Conservation (phyloP, 2,329 filamentous ascomycete species). For the Pestalotiopsis fici region DNA sequence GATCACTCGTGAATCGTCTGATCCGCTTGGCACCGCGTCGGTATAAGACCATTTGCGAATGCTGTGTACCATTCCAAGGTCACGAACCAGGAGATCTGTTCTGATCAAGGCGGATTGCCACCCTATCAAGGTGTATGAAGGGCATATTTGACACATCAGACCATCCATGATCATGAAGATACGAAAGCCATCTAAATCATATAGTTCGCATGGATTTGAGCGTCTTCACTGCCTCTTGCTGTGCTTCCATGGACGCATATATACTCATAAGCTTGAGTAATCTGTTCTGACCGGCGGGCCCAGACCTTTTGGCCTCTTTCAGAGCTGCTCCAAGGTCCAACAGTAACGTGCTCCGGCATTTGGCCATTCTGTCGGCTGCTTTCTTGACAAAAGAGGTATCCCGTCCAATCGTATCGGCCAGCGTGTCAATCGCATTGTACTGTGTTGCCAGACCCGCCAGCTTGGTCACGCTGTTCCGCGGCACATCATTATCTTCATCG, state of each 20-base stretch:
- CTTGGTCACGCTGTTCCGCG: constrained; percentile 48
- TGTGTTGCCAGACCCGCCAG: constrained; percentile 47
- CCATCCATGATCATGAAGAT: neutral
- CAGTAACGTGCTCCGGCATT: constrained; percentile 58
- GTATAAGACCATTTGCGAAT: neutral
- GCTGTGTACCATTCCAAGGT: neutral
- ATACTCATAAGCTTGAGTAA: constrained; percentile 54
- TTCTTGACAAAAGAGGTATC: constrained; percentile 52
- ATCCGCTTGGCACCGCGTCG: neutral
- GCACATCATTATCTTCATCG: constrained; percentile 31
- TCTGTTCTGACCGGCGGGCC: constrained; percentile 41
- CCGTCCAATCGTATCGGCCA: constrained; percentile 47
- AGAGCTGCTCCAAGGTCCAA: constrained; percentile 54
- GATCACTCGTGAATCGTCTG: neutral
- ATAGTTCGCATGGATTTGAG: constrained; percentile 39
- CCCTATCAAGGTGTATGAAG: neutral
- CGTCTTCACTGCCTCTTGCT: constrained; percentile 51
- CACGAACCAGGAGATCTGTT: neutral
- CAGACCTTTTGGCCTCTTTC: constrained; percentile 43
- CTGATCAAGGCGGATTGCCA: neutral
- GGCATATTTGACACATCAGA: neutral
- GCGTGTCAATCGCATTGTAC: constrained; percentile 40
- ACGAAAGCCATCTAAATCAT: neutral
- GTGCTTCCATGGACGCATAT: constrained; percentile 54
- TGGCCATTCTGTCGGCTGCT: constrained; percentile 50